Base-by-base conservation (phyloP, 345 rosid species). In the Litchi chinensis region DNA sequence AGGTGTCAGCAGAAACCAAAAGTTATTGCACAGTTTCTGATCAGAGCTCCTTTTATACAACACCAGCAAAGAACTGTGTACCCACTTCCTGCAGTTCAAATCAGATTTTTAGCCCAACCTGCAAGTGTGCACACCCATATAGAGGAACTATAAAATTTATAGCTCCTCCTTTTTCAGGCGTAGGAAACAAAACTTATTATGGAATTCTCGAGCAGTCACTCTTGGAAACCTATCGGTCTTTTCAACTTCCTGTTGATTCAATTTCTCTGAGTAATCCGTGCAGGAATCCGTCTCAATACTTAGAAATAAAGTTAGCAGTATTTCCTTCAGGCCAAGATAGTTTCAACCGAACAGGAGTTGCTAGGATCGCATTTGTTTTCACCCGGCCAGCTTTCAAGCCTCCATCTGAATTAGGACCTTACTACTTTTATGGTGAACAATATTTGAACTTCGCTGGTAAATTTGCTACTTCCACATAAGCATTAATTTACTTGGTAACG, bases 111-210 rank as follows among this genome's bases (percentile, higher is more conserved):
- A 93, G 92, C 84, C 90, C 97, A 43, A 71, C 50, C 21, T 96
- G 99, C 68, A 63, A 57, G 13, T 96, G 99, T 72, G 87, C 89
- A 8, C 71, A 84, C 83, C 92, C 99, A 32, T 87, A 87, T 83
- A 88, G 69, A 12, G 99, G 99, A 81, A 79, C 76, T 41, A 63
- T 96, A 73, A 0, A 6, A 46, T 91, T 96, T 85, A 89, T 93
- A 62, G 86, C 93, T 76, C 84, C 91, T 83, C 79, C 89, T 11
- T 94, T 94, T 87, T 92, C 98, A 50, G 84, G 84, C 85, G 79
- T 89, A 62, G 79, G 21, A 79, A 88, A 90, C 80, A 0, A 28
- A 6, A 76, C 86, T 46, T 48, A 81, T 82, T 94, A 79, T 21
- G 4, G 0, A 8, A 11, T 1, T 13, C 97, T 97, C 0, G 77